Evolutionary conservation across 2,329 filamentous ascomycete species (phyloP).

Genomic region (Hypoxylon sp.): DNA sequence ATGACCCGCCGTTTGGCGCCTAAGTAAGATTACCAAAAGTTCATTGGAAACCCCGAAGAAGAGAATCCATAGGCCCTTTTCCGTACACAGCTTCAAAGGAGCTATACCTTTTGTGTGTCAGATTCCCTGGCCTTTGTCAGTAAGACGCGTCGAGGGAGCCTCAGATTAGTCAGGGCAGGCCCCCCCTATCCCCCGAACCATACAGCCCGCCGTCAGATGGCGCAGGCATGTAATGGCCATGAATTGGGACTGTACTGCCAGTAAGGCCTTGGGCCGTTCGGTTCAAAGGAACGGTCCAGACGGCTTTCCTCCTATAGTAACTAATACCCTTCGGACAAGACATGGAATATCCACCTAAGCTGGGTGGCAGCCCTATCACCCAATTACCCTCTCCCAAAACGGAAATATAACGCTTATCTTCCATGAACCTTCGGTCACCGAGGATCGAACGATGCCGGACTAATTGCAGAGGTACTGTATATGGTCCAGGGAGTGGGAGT

Average conservation of each 20-base stretch:
- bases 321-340: constrained; percentile 45
- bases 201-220: constrained; percentile 26
- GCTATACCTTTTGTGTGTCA: constrained; percentile 44
- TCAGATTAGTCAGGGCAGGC: constrained; percentile 37
- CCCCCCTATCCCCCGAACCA: constrained; percentile 20
- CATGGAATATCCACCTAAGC: constrained; percentile 47
- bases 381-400: constrained; percentile 51
- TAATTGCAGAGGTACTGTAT: constrained; percentile 49
- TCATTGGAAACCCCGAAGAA: constrained; percentile 40
- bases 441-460: constrained; percentile 58
- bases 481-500: constrained; percentile 47
- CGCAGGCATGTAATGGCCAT: constrained; percentile 22
- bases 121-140: constrained; percentile 28
- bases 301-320: constrained; percentile 29
- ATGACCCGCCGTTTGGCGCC: constrained; percentile 50
- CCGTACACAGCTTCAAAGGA: constrained; percentile 42
- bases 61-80: constrained; percentile 33
- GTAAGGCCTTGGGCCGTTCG: constrained; percentile 16
- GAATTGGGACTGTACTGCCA: constrained; percentile 17
- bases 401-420: constrained; percentile 57
- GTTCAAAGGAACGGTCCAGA: constrained; percentile 38
- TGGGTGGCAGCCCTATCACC: constrained; percentile 46
- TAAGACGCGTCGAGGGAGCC: constrained; percentile 32
- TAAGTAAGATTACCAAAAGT: constrained; percentile 48
- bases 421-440: constrained; percentile 63